Percentiles rank a stretch among this genome's conserved stretches.
Evolutionary conservation across 805 yeast genomes (phyloP).

Genomic region (Candida broadrunensis): DNA sequence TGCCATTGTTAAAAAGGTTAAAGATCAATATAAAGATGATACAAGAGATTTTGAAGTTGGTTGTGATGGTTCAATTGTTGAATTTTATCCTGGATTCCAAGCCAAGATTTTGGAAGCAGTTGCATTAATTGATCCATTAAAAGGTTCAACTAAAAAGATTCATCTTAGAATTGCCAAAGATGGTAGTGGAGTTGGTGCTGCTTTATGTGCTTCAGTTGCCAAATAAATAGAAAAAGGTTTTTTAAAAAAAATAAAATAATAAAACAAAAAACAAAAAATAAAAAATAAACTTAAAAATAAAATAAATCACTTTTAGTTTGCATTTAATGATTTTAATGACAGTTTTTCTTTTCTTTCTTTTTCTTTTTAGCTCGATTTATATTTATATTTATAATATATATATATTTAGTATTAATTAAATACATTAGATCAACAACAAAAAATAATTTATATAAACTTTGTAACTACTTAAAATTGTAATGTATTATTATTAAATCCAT

Average conservation of each 20-base stretch:
- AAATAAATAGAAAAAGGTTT: not conserved
- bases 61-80: conserved; percentile 93
- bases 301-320: not conserved
- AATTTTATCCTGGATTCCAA: conserved; percentile 88
- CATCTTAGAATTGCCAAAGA: conserved; percentile 84
- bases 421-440: no score
- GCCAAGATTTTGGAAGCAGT: conserved; percentile 78
- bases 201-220: conserved; percentile 64
- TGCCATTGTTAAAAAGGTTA: conserved; percentile 73
- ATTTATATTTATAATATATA: not conserved
- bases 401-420: no score
- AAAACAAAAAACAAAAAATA: not conserved
- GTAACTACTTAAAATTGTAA: no score
- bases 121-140: conserved; percentile 64
- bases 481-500: no score
- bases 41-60: conserved; percentile 82
- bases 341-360: not conserved
- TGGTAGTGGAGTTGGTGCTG: conserved; percentile 98
- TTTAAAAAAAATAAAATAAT: not conserved
- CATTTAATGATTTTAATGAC: not conserved
- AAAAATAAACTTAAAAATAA: not conserved
- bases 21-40: conserved; percentile 47
- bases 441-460: no score
- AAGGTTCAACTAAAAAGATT: conserved; percentile 71
- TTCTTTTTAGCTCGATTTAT: not conserved